Evolutionary conservation across 148 eudicot genomes (phyloP).

Genomic region (Linanthus parryae): DNA sequence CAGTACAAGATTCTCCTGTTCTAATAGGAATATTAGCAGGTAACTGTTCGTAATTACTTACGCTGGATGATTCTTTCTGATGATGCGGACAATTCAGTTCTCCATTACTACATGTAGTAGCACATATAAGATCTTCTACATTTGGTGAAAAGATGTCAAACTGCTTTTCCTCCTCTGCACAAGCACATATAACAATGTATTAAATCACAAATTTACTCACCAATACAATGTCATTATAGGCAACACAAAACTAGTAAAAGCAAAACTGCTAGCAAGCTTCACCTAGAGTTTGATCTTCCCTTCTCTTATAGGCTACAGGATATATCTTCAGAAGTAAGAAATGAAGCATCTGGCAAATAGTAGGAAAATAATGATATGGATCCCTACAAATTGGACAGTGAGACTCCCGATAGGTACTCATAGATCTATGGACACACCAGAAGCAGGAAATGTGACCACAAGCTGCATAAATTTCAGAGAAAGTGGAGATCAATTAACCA

Average conservation of each 20-base stretch:
- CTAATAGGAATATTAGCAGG: slow-evolving; percentile 11
- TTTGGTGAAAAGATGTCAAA: slow-evolving; percentile 37
- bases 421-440: slow-evolving; percentile 72
- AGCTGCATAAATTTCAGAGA: slow-evolving; percentile 30
- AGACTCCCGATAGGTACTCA: slow-evolving; percentile 42
- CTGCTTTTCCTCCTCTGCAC: slow-evolving; percentile 49
- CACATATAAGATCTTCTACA: slow-evolving; percentile 21
- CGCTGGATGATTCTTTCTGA: slow-evolving; percentile 13
- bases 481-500: neutral
- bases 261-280: slow-evolving; percentile 14
- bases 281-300: slow-evolving; percentile 69
- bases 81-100: slow-evolving; percentile 14
- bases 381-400: slow-evolving; percentile 72
- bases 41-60: slow-evolving; percentile 6
- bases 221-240: neutral
- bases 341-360: slow-evolving; percentile 63
- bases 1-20: slow-evolving; percentile 8
- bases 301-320: slow-evolving; percentile 55
- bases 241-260: slow-evolving; percentile 2
- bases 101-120: slow-evolving; percentile 14
- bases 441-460: slow-evolving; percentile 87
- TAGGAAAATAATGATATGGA: slow-evolving; percentile 69
- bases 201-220: neutral
- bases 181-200: slow-evolving; percentile 9
- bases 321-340: slow-evolving; percentile 62